Base-by-base conservation (phyloP, 768 basidiomycete genomes). In the Naganishia antarctica region DNA sequence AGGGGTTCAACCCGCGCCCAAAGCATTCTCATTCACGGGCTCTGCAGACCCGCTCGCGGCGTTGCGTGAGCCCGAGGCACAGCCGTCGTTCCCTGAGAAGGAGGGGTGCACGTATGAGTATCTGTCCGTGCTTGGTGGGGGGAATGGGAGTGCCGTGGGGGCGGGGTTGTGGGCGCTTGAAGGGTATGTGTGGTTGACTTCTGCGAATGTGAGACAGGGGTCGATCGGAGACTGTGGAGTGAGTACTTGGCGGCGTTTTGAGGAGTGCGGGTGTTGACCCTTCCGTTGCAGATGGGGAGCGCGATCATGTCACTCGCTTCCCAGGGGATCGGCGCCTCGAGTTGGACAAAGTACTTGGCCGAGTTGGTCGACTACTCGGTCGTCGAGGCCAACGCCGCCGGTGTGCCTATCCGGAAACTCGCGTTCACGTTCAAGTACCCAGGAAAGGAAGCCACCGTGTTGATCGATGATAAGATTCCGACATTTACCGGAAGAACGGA, bases 401-500 rank as follows among this genome's bases (percentile, higher is more conserved):
- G 53, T 26, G 29, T 25, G 1, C 50, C 18, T 9, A 34, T 57
- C 21, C 12, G 23, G 9, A 26, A 57, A 15, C 32, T 57, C 21
- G 32, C 53, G 7, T 57, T 57, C 53, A 32, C 12, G 5, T 57
- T 57, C 53, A 57, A 57, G 31, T 57, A 57, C 23, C 53, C 53
- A 1, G 53, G 53, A 1, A 57, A 25, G 37, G 53, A 57, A 16
- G 53, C 53, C 6, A 37, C 23, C 53, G 59, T 60, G 2, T 45
- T 60, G 43, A 60, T 60, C 26, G 59, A 60, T 26, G 59, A 60
- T n/a, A 60, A 25, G 25, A 25, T 60, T 11, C 59, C 45, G 6
- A 60, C 59, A 5, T 25, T 46, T 3, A 60, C 59, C 8, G 15
- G 34, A 37, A 15, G 34, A 37, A 37, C 15, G 34, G 34, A n/a